Evolutionary conservation across 345 rosid genomes (phyloP).

Genomic region (Eucalyptus lansdowneana): DNA sequence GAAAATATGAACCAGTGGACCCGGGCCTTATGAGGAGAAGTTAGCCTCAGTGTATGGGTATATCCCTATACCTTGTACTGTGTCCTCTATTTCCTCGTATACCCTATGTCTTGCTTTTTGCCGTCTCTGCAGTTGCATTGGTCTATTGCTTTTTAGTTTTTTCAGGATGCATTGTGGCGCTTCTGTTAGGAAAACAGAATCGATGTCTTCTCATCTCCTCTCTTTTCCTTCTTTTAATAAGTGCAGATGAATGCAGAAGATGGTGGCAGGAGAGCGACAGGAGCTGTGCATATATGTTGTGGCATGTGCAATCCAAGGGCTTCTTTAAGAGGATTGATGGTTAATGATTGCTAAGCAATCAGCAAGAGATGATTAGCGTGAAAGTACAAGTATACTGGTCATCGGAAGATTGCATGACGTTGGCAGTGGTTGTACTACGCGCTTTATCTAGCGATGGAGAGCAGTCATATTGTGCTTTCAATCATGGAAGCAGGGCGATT

Average conservation of each 20-base stretch:
- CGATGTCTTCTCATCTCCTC: neutral
- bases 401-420: accelerated
- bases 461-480: neutral
- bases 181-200: neutral
- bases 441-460: neutral
- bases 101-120: neutral
- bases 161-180: neutral
- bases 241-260: neutral
- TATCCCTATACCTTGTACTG: neutral
- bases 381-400: neutral
- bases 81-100: neutral
- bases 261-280: neutral
- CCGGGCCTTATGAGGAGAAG: neutral
- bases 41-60: neutral
- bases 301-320: neutral
- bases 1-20: constrained; percentile 7
- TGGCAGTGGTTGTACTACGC: neutral
- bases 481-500: neutral
- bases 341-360: neutral
- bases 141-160: neutral
- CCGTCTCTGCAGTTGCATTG: neutral
- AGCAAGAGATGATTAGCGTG: neutral
- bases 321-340: neutral
- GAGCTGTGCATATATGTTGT: neutral
- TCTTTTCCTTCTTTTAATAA: neutral